Percentiles rank a stretch among this genome's conserved stretches.
phyloP scores from a whole-genome alignment of 495 filamentous ascomycete genomes.

The Rostrohypoxylon terebratum region DNA sequence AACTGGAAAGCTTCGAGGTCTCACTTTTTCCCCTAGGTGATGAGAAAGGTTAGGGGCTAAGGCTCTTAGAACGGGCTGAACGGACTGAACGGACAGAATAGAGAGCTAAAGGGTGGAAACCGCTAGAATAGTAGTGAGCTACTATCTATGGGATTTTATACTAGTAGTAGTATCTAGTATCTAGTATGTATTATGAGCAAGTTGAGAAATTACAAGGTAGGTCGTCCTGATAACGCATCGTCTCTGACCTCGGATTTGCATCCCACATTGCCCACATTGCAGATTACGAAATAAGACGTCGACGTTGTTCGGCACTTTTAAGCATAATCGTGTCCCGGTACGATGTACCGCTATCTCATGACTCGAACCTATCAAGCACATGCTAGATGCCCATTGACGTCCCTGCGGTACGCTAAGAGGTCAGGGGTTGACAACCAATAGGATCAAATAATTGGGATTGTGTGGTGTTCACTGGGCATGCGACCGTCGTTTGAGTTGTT shows the following conservation, averaged over 20 bases:
- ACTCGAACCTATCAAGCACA: conserved; percentile 19
- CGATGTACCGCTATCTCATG: conserved; percentile 10
- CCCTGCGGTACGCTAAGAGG: conserved; percentile 10
- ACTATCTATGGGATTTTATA: conserved; percentile 7
- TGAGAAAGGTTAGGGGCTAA: not conserved
- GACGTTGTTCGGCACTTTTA: conserved; percentile 19
- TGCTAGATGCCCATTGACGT: conserved; percentile 29
- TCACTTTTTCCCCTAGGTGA: conserved; percentile 3
- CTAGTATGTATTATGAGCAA: too few relatives aligned
- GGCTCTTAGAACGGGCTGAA: not conserved
- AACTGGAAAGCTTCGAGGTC: conserved; percentile 17
- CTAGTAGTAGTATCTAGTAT: too few relatives aligned
- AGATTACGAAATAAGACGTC: conserved; percentile 14
- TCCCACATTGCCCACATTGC: conserved; percentile 7
- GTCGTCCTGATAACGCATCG: not conserved
- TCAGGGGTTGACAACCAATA: conserved; percentile 37
- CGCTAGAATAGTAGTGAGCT: not conserved
- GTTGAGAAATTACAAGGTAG: not conserved
- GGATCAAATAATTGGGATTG: conserved; percentile 30
- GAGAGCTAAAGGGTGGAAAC: conserved; percentile 11
- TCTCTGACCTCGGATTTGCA: conserved; percentile 7
- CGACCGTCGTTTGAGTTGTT: not conserved
- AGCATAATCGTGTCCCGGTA: conserved; percentile 1
- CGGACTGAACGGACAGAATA: not conserved
- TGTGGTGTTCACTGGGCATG: conserved; percentile 27